Conservation (phyloP, 768 basidiomycete genomes). For the Scleroderma citrinum region DNA sequence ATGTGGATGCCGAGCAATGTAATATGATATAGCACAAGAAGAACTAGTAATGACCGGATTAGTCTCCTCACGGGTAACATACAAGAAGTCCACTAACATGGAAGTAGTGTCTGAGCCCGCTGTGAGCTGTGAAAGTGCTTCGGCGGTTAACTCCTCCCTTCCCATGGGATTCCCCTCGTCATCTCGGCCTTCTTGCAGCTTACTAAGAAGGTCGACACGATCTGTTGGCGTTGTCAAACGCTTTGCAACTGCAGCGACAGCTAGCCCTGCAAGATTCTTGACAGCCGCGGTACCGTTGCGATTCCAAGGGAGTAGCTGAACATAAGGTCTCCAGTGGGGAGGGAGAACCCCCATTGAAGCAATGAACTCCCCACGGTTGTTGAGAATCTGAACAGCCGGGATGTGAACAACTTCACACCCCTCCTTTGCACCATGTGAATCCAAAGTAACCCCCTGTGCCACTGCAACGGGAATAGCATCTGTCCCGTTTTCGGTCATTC, state of each 20-base stretch:
- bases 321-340: constrained; percentile 61
- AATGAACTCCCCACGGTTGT: constrained; percentile 82
- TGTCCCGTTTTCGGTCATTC: constrained; percentile 72
- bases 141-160: constrained; percentile 78
- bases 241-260: constrained; percentile 73
- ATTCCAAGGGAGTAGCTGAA: constrained; percentile 71
- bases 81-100: constrained; percentile 47
- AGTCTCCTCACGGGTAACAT: not conserved
- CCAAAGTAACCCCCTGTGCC: constrained; percentile 48
- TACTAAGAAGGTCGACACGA: constrained; percentile 74
- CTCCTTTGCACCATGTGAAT: constrained; percentile 44
- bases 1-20: constrained; percentile 62
- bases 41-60: constrained; percentile 43
- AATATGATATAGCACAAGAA: constrained; percentile 83
- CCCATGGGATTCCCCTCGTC: constrained; percentile 76
- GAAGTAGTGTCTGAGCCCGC: constrained; percentile 92
- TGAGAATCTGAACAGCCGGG: constrained; percentile 81
- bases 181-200: constrained; percentile 74
- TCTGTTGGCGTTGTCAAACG: constrained; percentile 66
- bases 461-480: constrained; percentile 69
- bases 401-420: constrained; percentile 49
- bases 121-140: constrained; percentile 82
- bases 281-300: constrained; percentile 59
- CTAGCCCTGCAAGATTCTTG: constrained; percentile 69
- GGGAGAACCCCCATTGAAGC: constrained; percentile 80